Evolutionary conservation across 805 yeast species (phyloP).

Genomic region (Ogataea pini): DNA sequence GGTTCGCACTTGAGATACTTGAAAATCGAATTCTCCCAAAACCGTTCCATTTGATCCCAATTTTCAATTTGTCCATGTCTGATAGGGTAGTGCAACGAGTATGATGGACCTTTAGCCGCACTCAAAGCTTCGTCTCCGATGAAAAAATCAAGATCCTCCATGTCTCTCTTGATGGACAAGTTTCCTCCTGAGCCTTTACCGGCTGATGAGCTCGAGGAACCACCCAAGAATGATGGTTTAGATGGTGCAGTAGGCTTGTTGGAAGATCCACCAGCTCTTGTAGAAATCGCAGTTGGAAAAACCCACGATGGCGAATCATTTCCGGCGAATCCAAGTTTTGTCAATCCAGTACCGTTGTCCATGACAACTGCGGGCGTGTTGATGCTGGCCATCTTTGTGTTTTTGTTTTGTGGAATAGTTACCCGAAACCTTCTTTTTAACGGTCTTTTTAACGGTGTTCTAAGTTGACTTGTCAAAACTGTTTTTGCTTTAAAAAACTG

Average conservation of each 20-base stretch:
- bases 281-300: constrained; percentile 95
- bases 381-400: constrained; percentile 39
- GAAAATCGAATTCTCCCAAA: constrained; percentile 97
- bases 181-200: constrained; percentile 38
- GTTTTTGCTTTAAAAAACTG: not conserved
- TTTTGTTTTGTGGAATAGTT: not conserved
- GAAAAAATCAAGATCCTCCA: constrained; percentile 90
- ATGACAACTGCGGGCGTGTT: constrained; percentile 93
- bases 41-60: constrained; percentile 99
- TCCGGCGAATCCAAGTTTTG: constrained; percentile 97
- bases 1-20: constrained; percentile 97
- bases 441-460: not conserved
- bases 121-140: constrained; percentile 94
- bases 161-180: constrained; percentile 71
- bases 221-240: constrained; percentile 46
- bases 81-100: constrained; percentile 87
- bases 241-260: constrained; percentile 44
- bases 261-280: constrained; percentile 50
- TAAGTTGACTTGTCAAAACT: not conserved
- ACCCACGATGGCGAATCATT: constrained; percentile 97
- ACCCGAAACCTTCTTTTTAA: constrained; percentile 2
- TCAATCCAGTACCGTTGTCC: constrained; percentile 96
- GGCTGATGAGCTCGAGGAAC: constrained; percentile 28
- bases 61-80: constrained; percentile 98
- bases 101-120: constrained; percentile 89